Conservation (phyloP, 768 basidiomycete genomes). For the Termitomyces sp. region DNA sequence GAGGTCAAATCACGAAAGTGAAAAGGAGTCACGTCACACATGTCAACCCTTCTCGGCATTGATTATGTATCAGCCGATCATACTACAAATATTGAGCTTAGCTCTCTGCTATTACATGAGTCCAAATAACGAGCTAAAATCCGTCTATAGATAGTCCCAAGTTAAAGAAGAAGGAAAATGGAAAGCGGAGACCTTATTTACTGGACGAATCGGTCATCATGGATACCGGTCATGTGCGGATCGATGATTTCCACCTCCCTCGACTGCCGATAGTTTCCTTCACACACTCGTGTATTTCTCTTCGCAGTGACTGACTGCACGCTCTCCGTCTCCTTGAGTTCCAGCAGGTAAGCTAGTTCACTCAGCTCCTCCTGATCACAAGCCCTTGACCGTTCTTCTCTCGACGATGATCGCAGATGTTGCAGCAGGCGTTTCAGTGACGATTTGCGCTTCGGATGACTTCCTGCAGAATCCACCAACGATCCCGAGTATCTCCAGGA, state of each 20-base stretch:
- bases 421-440: constrained; percentile 6
- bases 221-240: constrained; percentile 5
- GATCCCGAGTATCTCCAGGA: background rate
- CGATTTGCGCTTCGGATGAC: constrained; percentile 2
- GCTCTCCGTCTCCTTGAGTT: constrained; percentile 10
- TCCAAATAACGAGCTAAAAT: background rate
- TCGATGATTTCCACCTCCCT: constrained; percentile 12
- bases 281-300: constrained; percentile 5
- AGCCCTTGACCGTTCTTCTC: background rate
- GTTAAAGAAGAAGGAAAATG: background rate
- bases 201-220: background rate
- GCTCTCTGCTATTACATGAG: background rate
- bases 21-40: constrained; percentile 13
- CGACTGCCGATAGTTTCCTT: constrained; percentile 2
- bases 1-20: background rate
- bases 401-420: constrained; percentile 5
- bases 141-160: background rate
- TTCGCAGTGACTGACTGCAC: constrained; percentile 10
- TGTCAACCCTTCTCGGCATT: background rate
- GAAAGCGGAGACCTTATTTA: background rate
- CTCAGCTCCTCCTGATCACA: background rate
- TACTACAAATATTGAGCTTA: background rate
- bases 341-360: constrained; percentile 6
- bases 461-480: background rate
- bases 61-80: background rate